Evolutionary conservation across 2,329 filamentous ascomycete genomes (phyloP), one percentile per base, ranked within the genome.

Genomic region (Pezicula neosporulosa): DNA sequence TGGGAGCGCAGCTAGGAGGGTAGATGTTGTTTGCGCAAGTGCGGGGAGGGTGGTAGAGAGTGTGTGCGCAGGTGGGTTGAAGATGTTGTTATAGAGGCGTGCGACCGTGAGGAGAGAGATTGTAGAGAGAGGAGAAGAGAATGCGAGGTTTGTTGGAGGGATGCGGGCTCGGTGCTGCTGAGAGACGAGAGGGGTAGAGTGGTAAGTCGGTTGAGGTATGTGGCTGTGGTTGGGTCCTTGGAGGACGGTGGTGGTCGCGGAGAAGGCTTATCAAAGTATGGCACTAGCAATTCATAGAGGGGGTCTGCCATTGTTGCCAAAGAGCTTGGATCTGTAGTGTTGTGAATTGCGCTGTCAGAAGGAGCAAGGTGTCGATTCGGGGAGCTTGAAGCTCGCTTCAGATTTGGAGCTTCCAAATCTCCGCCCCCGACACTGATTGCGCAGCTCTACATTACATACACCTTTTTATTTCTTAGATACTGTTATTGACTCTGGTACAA

Each of bases 21-120:
- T 80, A 37, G 77, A 75, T 4, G 87, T 82, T 63, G 87, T 80
- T 45, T 78, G 75, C 36, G 81, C 82, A 42, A 97, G 74, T 13
- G 74, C 69, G 0, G 90, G 89, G n/a, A 99, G 75, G 1, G 85
- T 81, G n/a, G 78, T 76, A 46, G 77, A 77, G 7, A 97, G 78
- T 9, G 83, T 9, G 83, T 84, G n/a, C 82, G 80, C 62, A 97
- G 85, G 61, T 89, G 86, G 60, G 84, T 81, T 19, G 89, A 85
- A 4, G 93, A 94, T 48, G 85, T 78, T 60, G 97, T 91, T 57
- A 97, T 85, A 16, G 86, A 79, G 65, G 87, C 89, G 70, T 97
- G 87, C 1, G 92, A 96, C 60, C 89, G 88, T 62, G 96, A 96
- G 7, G 92, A 93, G 46, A 97, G 82, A 0, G 84, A 82, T 67